These are phyloP conservation scores for Simplicillium aogashimaense DNA, from an alignment of 2,329 filamentous ascomycete genomes.

Conservation along the genomic window DNA sequence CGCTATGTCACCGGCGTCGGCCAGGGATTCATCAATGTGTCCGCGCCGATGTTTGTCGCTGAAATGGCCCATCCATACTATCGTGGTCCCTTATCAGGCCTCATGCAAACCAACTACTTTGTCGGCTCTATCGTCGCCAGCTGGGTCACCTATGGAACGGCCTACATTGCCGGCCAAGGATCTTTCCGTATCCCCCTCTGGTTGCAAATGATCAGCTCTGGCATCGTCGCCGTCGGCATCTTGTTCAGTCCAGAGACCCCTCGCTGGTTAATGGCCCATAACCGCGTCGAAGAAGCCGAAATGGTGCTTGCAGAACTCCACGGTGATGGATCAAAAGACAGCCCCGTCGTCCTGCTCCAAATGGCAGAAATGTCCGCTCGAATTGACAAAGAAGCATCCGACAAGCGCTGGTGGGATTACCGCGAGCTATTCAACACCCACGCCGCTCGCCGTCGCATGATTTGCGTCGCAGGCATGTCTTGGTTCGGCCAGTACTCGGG, in stretches of 20 bases:
- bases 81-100: not conserved
- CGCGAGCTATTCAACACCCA: conserved; percentile 23
- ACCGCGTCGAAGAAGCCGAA: conserved; percentile 8
- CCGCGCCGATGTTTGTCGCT: not conserved
- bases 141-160: conserved; percentile 34
- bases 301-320: conserved; percentile 19
- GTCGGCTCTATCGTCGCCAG: conserved; percentile 36
- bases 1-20: conserved; percentile 58
- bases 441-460: conserved; percentile 22
- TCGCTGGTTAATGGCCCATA: conserved; percentile 25
- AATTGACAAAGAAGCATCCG: conserved; percentile 21
- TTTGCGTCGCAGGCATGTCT: conserved; percentile 22
- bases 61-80: not conserved
- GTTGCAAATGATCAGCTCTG: conserved; percentile 32
- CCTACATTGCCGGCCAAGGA: conserved; percentile 20
- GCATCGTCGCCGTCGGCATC: conserved; percentile 25
- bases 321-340: conserved; percentile 27
- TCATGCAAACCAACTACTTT: conserved; percentile 10
- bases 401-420: conserved; percentile 30
- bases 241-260: conserved; percentile 30
- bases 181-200: conserved; percentile 32
- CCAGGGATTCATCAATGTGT: conserved; percentile 38
- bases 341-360: conserved; percentile 26
- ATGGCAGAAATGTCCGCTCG: conserved; percentile 21
- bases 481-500: conserved; percentile 29